A percentile compares a stretch with the other conserved stretches of the same genome.
These are phyloP conservation scores for Lantana camara DNA, from an alignment of 257 asterid species.

Conservation along the genomic window DNA sequence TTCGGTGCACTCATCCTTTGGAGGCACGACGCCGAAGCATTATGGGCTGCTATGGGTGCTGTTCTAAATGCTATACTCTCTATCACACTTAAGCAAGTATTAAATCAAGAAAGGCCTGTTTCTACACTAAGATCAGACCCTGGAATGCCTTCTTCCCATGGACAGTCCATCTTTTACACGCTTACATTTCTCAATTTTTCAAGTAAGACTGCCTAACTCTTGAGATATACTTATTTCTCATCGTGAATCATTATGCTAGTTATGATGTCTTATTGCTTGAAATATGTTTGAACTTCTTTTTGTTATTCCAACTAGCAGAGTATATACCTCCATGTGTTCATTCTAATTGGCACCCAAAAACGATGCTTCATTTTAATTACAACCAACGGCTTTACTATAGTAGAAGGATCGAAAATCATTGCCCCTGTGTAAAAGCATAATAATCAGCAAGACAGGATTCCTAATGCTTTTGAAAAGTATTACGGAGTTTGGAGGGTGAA, in stretches of 20 bases:
- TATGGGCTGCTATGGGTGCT: slow-evolving; percentile 74
- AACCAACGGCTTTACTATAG: too few species aligned
- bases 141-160: slow-evolving; percentile 96
- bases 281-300: neutral
- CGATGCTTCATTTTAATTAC: too few species aligned
- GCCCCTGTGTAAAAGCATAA: too few species aligned
- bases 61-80: slow-evolving; percentile 56
- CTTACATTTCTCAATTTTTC: slow-evolving; percentile 47
- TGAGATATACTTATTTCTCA: neutral
- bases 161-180: slow-evolving; percentile 62
- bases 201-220: slow-evolving; percentile 39
- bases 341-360: too few species aligned
- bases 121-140: slow-evolving; percentile 71
- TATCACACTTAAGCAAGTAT: slow-evolving; percentile 43
- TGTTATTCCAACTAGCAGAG: neutral
- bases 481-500: too few species aligned
- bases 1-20: slow-evolving; percentile 45
- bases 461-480: too few species aligned
- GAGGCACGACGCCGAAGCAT: slow-evolving; percentile 73
- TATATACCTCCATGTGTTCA: neutral
- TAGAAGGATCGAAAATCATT: too few species aligned
- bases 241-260: slow-evolving; percentile 3
- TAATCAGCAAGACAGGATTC: too few species aligned
- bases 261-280: slow-evolving; percentile 10
- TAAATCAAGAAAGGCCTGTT: slow-evolving; percentile 79